Conservation (phyloP, 2,329 filamentous ascomycete species). For the Lachnellula hyalina region DNA sequence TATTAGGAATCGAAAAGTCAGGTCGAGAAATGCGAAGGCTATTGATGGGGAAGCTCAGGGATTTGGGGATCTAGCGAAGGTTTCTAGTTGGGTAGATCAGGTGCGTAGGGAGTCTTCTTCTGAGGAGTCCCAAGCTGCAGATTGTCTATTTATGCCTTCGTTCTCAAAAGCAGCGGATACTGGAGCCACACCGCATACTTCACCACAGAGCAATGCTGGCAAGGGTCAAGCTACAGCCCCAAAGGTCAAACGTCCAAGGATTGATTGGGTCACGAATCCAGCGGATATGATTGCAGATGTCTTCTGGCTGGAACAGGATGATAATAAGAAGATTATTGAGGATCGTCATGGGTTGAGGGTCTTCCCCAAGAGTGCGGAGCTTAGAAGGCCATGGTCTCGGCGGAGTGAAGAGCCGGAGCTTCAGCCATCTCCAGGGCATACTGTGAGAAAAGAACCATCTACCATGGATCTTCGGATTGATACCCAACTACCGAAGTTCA, state of each 20-base stretch:
- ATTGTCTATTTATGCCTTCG: slow-evolving; percentile 39
- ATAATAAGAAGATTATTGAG: slow-evolving; percentile 77
- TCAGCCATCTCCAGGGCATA: slow-evolving; percentile 10
- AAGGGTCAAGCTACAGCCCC: slow-evolving; percentile 30
- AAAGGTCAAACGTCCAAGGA: slow-evolving; percentile 66
- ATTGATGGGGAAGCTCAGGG: slow-evolving; percentile 72
- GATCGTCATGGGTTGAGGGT: slow-evolving; percentile 72
- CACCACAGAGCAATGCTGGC: slow-evolving; percentile 37
- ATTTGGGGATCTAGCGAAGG: slow-evolving; percentile 67
- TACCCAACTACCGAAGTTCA: slow-evolving; percentile 31
- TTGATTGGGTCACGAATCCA: slow-evolving; percentile 80
- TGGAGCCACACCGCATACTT: slow-evolving; percentile 25
- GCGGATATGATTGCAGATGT: slow-evolving; percentile 84
- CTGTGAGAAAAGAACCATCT: slow-evolving; percentile 11
- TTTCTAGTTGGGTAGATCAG: slow-evolving; percentile 71
- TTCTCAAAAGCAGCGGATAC: slow-evolving; percentile 31
- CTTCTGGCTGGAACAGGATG: slow-evolving; percentile 80
- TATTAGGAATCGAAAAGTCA: slow-evolving; percentile 81
- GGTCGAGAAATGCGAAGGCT: slow-evolving; percentile 68
- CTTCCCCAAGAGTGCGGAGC: slow-evolving; percentile 46
- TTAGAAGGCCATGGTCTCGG: slow-evolving; percentile 32
- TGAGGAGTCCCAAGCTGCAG: slow-evolving; percentile 21
- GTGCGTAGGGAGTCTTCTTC: slow-evolving; percentile 36
- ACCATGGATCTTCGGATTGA: slow-evolving; percentile 25
- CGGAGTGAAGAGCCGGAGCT: slow-evolving; percentile 27